These are phyloP conservation scores for Strigomonas culicis DNA, from an alignment of 208 protist genomes.

Conservation along the genomic window DNA sequence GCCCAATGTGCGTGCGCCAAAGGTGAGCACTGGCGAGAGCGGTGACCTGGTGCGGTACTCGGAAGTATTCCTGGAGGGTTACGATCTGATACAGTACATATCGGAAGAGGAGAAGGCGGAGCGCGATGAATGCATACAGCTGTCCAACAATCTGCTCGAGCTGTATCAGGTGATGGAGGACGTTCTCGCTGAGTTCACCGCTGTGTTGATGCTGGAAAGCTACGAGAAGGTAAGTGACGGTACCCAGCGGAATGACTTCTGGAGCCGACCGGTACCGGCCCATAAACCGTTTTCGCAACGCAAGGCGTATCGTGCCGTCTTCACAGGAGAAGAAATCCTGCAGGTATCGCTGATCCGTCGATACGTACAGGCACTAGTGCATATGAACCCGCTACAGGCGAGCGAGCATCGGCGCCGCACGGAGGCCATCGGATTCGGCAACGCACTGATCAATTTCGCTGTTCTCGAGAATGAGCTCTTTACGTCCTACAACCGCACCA, in stretches of 20 bases:
- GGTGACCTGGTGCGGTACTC: constrained; percentile 31
- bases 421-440: neutral
- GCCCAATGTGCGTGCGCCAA: no score
- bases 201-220: constrained; percentile 38
- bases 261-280: constrained; percentile 25
- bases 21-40: no score
- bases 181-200: constrained; percentile 48
- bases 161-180: constrained; percentile 35
- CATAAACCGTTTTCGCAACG: constrained; percentile 15
- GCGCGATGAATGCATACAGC: constrained; percentile 35
- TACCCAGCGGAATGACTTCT: constrained; percentile 24
- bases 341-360: constrained; percentile 21
- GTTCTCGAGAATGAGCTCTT: constrained; percentile 7
- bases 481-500: neutral
- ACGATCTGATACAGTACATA: constrained; percentile 50
- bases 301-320: constrained; percentile 3
- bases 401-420: constrained; percentile 15
- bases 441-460: neutral
- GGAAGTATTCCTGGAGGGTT: constrained; percentile 39
- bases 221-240: constrained; percentile 36
- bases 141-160: constrained; percentile 45
- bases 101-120: constrained; percentile 40
- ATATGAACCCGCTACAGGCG: constrained; percentile 15
- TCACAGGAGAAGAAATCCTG: constrained; percentile 15
- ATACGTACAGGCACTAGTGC: constrained; percentile 13